These are phyloP conservation scores for Lactarius vividus DNA, from an alignment of 768 basidiomycete genomes.

Conservation along the genomic window DNA sequence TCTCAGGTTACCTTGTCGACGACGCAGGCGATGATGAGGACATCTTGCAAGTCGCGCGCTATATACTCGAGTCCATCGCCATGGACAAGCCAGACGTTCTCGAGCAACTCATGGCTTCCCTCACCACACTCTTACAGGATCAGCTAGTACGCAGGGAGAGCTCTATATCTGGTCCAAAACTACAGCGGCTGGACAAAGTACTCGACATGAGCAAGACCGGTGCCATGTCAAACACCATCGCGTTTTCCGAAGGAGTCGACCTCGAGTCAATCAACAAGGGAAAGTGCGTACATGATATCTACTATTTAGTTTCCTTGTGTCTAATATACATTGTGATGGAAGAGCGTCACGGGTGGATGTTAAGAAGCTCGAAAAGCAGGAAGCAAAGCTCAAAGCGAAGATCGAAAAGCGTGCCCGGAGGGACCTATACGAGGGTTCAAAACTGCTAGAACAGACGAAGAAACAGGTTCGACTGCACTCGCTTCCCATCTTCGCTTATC, in stretches of 20 bases:
- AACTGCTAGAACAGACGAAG: constrained; percentile 86
- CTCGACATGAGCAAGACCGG: constrained; percentile 83
- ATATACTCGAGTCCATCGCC: constrained; percentile 75
- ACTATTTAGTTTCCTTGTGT: not conserved
- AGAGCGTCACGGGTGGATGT: constrained; percentile 91
- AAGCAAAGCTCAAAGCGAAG: constrained; percentile 96
- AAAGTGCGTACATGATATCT: constrained; percentile 51
- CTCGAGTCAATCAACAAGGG: constrained; percentile 92
- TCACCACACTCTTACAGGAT: constrained; percentile 62
- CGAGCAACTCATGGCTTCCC: constrained; percentile 62
- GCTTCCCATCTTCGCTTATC: not conserved
- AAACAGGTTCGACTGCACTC: constrained; percentile 60
- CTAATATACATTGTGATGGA: not conserved
- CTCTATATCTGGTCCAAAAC: constrained; percentile 54
- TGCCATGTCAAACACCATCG: constrained; percentile 76
- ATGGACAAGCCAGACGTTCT: constrained; percentile 56
- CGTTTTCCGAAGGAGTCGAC: constrained; percentile 79
- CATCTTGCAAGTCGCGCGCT: constrained; percentile 70
- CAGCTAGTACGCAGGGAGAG: constrained; percentile 57
- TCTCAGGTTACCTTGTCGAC: constrained; percentile 85
- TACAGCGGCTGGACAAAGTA: constrained; percentile 79
- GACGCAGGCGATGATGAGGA: constrained; percentile 89
- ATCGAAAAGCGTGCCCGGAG: constrained; percentile 92
- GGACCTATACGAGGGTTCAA: constrained; percentile 95
- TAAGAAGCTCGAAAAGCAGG: constrained; percentile 94